A percentile compares a stretch with the other conserved stretches of the same genome.
Conservation (phyloP, 129 eudicot species). For the Apium graveolens region DNA sequence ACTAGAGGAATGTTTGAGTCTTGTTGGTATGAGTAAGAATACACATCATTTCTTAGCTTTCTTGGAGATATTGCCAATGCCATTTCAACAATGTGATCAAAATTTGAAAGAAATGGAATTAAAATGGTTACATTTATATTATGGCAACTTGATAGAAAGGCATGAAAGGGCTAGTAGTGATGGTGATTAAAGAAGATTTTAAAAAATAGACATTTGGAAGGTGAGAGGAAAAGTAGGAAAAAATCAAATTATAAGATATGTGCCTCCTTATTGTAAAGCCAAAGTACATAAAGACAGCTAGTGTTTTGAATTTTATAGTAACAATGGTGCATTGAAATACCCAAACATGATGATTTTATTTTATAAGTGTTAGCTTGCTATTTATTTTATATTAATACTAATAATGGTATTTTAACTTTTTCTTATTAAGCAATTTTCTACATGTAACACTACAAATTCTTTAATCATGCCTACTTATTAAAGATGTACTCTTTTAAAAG, state of each 20-base stretch:
- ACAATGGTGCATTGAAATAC: background rate
- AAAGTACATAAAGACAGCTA: slow-evolving; percentile 55
- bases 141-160: slow-evolving; percentile 3
- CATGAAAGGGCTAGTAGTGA: slow-evolving; percentile 4
- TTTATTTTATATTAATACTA: no score
- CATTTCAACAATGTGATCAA: slow-evolving; percentile 19
- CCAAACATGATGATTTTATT: background rate
- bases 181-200: slow-evolving; percentile 7
- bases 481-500: no score
- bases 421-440: background rate
- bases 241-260: slow-evolving; percentile 42
- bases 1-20: slow-evolving; percentile 67
- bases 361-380: background rate
- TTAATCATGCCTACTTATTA: no score
- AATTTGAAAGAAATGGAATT: slow-evolving; percentile 18
- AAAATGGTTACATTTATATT: slow-evolving; percentile 16
- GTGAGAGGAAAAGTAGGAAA: slow-evolving; percentile 47
- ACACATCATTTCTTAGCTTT: slow-evolving; percentile 81
- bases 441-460: no score
- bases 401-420: background rate
- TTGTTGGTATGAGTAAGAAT: slow-evolving; percentile 60
- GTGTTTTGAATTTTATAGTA: slow-evolving; percentile 11
- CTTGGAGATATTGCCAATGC: slow-evolving; percentile 65
- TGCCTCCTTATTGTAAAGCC: slow-evolving; percentile 41
- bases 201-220: slow-evolving; percentile 51